Base-by-base conservation (phyloP, 352 stramenopile species). In the Phytophthora syringae region DNA sequence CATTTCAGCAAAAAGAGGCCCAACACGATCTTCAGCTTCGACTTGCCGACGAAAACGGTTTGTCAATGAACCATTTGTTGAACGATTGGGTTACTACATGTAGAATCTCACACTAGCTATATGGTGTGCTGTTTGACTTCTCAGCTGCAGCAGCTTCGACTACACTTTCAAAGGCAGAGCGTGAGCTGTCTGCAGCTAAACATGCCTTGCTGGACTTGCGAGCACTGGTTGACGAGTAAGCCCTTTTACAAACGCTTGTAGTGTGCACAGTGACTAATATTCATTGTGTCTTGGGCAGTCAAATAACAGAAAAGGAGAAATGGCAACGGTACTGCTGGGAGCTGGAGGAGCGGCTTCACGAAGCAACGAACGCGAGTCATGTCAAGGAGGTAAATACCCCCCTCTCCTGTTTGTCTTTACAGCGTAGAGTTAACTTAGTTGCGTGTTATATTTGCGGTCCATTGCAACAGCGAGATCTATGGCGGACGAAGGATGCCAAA, bases 291-390 rank as follows among this genome's bases (percentile, higher is more conserved):
- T 24, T 53, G 12, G n/a, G n/a, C 27, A 91, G 84, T 48, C 84
- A 93, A 75, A 79, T 92, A 37, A 47, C 61, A 11, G 84, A 93
- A 70, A 89, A 80, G 43, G 84, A 93, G 50, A 88, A 83, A 34
- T 93, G 84, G 82, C 84, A 93, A 39, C 75, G 74, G 0, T 88
- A 92, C 36, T 92, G 80, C 60, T 93, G 84, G 84, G 84, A 90
- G 28, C 60, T 93, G 0, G 82, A 93, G 43, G 84, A 89, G 43
- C 79, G 80, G 4, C 63, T 91, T 5, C 77, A 88, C 24, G 75
- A 86, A 43, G 77, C 79, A 6, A 62, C 87, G 32, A 72, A 86
- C 49, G 76, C 70, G 36, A 89, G 75, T 30, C 70, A 82, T 30
- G 58, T 37, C 7, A 88, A 90, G 70, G 80, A 93, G 76, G 80